Percentiles rank a stretch among this genome's conserved stretches.
Conservation (phyloP, 2,329 filamentous ascomycete genomes). For the Cladosporium sp. region DNA sequence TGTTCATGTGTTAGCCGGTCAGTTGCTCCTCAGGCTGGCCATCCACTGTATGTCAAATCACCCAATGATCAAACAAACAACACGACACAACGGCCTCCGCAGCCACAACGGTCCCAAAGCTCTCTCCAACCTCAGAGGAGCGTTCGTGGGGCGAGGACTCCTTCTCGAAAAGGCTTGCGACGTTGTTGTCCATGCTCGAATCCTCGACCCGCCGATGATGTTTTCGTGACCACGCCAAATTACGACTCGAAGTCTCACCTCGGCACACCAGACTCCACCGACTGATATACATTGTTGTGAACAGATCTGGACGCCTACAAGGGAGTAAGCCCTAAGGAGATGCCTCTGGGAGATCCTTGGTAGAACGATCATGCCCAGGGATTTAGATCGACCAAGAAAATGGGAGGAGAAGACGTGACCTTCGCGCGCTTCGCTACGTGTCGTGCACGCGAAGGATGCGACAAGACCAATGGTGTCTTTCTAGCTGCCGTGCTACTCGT, state of each 20-base stretch:
- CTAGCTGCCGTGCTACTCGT: neutral
- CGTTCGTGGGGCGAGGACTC: neutral
- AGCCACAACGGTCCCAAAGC: neutral
- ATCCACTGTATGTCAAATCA: too few relatives aligned
- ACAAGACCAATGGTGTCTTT: neutral
- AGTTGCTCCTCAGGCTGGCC: neutral
- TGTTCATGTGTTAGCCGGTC: neutral
- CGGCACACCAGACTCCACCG: neutral
- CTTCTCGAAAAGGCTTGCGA: neutral
- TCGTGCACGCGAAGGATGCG: constrained; percentile 3
- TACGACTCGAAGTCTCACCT: neutral
- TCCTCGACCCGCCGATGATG: neutral
- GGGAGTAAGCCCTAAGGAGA: neutral
- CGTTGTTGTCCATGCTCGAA: neutral
- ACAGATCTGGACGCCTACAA: neutral
- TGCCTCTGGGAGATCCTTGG: neutral
- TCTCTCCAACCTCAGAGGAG: neutral
- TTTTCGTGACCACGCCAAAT: neutral
- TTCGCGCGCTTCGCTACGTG: neutral
- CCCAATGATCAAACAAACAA: neutral
- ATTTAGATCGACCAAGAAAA: neutral
- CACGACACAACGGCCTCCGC: neutral
- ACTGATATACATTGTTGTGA: neutral
- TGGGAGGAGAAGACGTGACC: neutral
- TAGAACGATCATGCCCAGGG: neutral